Base-by-base conservation (phyloP, 2,329 filamentous ascomycete genomes). In the Aureobasidium sp. region DNA sequence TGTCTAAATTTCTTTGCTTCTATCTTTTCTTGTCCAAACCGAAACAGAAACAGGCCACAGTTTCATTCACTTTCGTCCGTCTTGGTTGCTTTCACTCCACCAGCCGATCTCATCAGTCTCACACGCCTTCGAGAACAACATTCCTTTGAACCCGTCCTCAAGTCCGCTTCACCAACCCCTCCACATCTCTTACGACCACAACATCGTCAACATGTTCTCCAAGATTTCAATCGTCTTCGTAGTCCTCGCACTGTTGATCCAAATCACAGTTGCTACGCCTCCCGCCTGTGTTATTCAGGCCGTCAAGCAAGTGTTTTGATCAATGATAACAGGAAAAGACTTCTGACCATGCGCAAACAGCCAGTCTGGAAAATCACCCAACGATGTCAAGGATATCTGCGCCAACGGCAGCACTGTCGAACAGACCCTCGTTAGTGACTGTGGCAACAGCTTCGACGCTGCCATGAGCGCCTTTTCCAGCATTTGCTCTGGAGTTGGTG, bases 241-340 rank as follows among this genome's bases (percentile, higher is more conserved):
- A 63, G 67, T 81, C 62, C 70, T 81, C 68, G 76, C 77, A 41
- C 70, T 79, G 62, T 72, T 73, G 68, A 75, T 76, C 66, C 70
- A 77, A 61, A 70, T 77, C 63, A 74, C 73, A 62, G 73, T 75
- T n/a, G 68, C 74, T 31, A 64, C 64, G 57, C 76, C 80, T 49
- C 79, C 80, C 31, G 78, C 78, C 60, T 83, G 81, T 70, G 72
- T 83, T 49, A 72, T 83, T 48, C 74, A 72, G 45, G 79, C 78
- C 41, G 74, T 83, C 66, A 80, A 80, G 79, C 81, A 76, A 65
- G 76, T 48, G 20, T 62, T 20, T 47, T 31, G n/a, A 12, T 22
- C 9, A 9, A 9, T 7, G 27, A 12, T 11, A 27, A 6, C 11
- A 3, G 22, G 22, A 37, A 22, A 27, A 41, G 5, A 4, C n/a